Percentiles rank a stretch among this genome's conserved stretches.
Conservation (phyloP, 345 rosid genomes). For the Citrus sinensis region DNA sequence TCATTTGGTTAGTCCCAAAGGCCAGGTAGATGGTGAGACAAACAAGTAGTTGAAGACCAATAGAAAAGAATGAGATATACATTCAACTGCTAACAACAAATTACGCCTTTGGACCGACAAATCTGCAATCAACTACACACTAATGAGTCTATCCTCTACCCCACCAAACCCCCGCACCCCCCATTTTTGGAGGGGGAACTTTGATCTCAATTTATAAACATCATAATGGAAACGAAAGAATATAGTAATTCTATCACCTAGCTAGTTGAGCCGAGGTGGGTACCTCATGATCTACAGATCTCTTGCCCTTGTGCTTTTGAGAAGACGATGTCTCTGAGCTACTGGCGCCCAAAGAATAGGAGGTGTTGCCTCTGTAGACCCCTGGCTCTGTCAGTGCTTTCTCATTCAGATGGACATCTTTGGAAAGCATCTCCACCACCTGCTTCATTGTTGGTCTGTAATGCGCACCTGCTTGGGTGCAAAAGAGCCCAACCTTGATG, state of each 20-base stretch:
- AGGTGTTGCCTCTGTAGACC: constrained; percentile 34
- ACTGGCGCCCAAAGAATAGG: constrained; percentile 24
- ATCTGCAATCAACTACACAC: not conserved
- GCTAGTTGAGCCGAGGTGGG: constrained; percentile 20
- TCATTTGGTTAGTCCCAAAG: not conserved
- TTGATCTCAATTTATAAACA: not conserved
- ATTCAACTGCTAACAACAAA: not conserved
- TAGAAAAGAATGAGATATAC: not conserved
- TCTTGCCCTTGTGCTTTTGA: constrained; percentile 40
- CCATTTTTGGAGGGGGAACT: not conserved
- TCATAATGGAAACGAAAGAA: not conserved
- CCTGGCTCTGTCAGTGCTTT: constrained; percentile 62
- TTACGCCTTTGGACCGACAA: not conserved
- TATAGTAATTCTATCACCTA: constrained; percentile 34
- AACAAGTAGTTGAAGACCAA: not conserved
- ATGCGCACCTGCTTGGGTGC: constrained; percentile 67
- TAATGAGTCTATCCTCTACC: too few species aligned
- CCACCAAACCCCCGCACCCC: too few species aligned
- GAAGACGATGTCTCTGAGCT: constrained; percentile 49
- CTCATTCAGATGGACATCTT: constrained; percentile 63
- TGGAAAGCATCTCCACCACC: constrained; percentile 83
- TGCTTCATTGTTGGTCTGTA: constrained; percentile 85
- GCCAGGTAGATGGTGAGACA: not conserved
- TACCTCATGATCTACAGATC: constrained; percentile 24
- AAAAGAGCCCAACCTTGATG: constrained; percentile 78